Evolutionary conservation across 352 stramenopile species (phyloP).

Genomic region (Detonula confervacea): DNA sequence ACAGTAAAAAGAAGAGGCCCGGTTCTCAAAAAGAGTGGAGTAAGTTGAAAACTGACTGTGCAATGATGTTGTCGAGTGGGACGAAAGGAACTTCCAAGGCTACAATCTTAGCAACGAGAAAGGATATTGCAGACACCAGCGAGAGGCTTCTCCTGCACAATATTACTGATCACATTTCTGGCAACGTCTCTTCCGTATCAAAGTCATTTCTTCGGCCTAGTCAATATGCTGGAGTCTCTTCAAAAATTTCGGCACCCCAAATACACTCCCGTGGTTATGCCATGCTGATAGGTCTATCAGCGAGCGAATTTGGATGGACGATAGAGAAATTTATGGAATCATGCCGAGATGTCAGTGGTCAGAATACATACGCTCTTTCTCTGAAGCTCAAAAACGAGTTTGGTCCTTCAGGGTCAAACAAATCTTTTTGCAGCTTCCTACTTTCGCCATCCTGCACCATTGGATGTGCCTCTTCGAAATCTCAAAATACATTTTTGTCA

Average conservation of each 20-base stretch:
- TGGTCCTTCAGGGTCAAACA: slow-evolving; percentile 59
- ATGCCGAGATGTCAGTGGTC: slow-evolving; percentile 35
- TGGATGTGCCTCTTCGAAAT: slow-evolving; percentile 63
- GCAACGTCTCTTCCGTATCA: slow-evolving; percentile 25
- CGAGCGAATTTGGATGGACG: slow-evolving; percentile 72
- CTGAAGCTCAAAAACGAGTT: slow-evolving; percentile 56
- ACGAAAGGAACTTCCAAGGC: slow-evolving; percentile 63
- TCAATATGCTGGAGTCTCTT: slow-evolving; percentile 16
- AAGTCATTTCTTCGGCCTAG: slow-evolving; percentile 43
- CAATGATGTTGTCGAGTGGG: slow-evolving; percentile 56
- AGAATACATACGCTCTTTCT: slow-evolving; percentile 19
- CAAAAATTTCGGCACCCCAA: slow-evolving; percentile 21
- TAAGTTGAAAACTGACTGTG: slow-evolving; percentile 54
- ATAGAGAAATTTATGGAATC: slow-evolving; percentile 55
- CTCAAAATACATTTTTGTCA: slow-evolving; percentile 28
- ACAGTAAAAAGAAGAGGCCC: slow-evolving; percentile 51
- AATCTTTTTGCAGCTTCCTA: slow-evolving; percentile 69
- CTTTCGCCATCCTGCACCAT: slow-evolving; percentile 66
- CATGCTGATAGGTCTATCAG: slow-evolving; percentile 69
- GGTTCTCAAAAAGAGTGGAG: slow-evolving; percentile 51
- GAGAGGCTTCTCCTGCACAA: slow-evolving; percentile 42
- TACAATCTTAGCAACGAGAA: slow-evolving; percentile 55
- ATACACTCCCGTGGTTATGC: slow-evolving; percentile 32
- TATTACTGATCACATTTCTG: slow-evolving; percentile 46
- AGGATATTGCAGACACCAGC: slow-evolving; percentile 52